Percentiles rank a stretch among this genome's conserved stretches.
Evolutionary conservation across 306 rosid species (phyloP).

Genomic region (Casuarina glauca): DNA sequence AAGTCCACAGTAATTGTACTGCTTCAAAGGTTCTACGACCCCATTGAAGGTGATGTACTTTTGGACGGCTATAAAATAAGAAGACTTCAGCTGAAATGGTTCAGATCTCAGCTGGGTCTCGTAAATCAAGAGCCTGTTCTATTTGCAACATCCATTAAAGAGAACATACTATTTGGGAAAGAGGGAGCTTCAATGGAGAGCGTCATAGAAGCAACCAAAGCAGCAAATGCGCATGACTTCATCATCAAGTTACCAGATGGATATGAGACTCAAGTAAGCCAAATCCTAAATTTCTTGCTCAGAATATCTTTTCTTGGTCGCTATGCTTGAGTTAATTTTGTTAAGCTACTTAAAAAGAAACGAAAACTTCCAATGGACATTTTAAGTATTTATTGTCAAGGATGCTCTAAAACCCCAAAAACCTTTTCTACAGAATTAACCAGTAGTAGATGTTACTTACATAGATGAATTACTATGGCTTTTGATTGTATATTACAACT

Average conservation of each 20-base stretch:
- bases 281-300: not conserved
- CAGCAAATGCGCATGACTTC: conserved; percentile 92
- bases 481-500: not conserved
- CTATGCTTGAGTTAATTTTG: conserved; percentile 13
- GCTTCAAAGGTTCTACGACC: conserved; percentile 90
- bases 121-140: conserved; percentile 95
- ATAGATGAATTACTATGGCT: not conserved
- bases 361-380: not conserved
- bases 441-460: not conserved
- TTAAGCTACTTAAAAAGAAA: not conserved
- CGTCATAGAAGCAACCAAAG: conserved; percentile 68
- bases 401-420: not conserved
- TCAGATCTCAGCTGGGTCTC: conserved; percentile 79
- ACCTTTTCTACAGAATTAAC: not conserved
- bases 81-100: conserved; percentile 79
- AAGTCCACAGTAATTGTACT: conserved; percentile 80
- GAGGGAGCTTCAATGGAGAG: conserved; percentile 84
- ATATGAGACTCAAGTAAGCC: conserved; percentile 89
- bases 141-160: conserved; percentile 82
- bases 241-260: conserved; percentile 71
- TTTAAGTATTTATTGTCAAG: not conserved
- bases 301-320: not conserved
- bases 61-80: conserved; percentile 76
- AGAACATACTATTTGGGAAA: conserved; percentile 81
- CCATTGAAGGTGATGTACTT: conserved; percentile 68